Conservation (phyloP, 2,329 filamentous ascomycete genomes). For the Fusarium oxysporum region DNA sequence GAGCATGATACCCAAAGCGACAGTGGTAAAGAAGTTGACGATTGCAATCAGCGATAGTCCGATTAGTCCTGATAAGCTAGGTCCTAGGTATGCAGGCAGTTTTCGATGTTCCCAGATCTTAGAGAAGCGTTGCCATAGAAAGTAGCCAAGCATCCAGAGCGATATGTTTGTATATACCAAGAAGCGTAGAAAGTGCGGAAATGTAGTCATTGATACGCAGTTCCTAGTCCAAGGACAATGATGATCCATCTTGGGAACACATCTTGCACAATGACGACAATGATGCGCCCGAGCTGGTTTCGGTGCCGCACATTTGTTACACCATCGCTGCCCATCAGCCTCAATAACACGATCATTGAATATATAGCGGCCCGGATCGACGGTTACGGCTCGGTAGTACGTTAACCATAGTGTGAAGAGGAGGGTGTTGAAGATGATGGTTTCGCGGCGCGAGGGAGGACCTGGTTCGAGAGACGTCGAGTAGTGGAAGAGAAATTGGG, state of each 20-base stretch:
- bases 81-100: conserved; percentile 80
- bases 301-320: conserved; percentile 77
- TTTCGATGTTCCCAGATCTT: conserved; percentile 73
- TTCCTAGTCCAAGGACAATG: conserved; percentile 89
- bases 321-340: conserved; percentile 66
- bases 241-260: conserved; percentile 85
- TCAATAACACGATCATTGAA: conserved; percentile 55
- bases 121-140: conserved; percentile 69
- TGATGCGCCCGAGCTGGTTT: conserved; percentile 86
- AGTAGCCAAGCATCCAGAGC: conserved; percentile 70
- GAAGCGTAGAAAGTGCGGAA: conserved; percentile 86
- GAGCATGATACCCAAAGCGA: conserved; percentile 74
- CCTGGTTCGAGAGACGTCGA: conserved; percentile 65
- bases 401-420: conserved; percentile 74
- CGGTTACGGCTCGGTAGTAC: conserved; percentile 71
- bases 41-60: conserved; percentile 71
- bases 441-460: conserved; percentile 68
- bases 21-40: conserved; percentile 67
- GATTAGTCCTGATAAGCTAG: conserved; percentile 67
- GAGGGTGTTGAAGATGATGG: conserved; percentile 73
- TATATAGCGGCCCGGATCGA: conserved; percentile 67
- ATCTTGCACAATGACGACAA: conserved; percentile 80
- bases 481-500: conserved; percentile 76
- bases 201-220: conserved; percentile 84
- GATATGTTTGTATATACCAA: conserved; percentile 75